phyloP scores from a whole-genome alignment of 441 rosid genomes.

The Populus tomentosa region DNA sequence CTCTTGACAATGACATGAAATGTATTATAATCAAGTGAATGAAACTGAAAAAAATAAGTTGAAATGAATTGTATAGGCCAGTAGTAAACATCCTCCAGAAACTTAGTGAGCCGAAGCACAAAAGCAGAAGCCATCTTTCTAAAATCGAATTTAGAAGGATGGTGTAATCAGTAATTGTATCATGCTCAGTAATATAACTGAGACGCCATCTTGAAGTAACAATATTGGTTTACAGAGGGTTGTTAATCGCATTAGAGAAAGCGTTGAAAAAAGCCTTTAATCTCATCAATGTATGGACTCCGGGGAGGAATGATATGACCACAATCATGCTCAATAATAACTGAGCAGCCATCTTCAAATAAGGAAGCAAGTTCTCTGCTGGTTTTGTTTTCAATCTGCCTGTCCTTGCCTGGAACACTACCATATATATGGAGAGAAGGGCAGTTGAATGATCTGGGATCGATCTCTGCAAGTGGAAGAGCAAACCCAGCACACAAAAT shows the following conservation, averaged over 20 bases:
- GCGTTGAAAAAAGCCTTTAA: conserved; percentile 59
- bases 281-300: conserved; percentile 60
- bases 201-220: not conserved
- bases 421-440: conserved; percentile 94
- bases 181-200: not conserved
- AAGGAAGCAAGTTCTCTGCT: conserved; percentile 55
- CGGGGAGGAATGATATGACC: conserved; percentile 90
- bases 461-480: conserved; percentile 26
- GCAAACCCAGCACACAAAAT: conserved; percentile 82
- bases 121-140: not conserved
- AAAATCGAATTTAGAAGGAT: not conserved
- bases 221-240: not conserved
- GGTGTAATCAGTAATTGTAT: not conserved
- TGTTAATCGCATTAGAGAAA: conserved; percentile 36
- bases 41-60: no score
- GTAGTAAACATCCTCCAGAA: no score
- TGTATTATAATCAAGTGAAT: no score
- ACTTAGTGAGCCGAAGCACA: not conserved
- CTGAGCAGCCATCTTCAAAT: conserved; percentile 54
- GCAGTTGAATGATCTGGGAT: conserved; percentile 40
- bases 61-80: no score
- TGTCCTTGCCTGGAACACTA: conserved; percentile 56
- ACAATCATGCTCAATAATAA: conserved; percentile 63
- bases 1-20: no score
- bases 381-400: conserved; percentile 66